These are phyloP conservation scores for Raffaelea ambrosiae DNA, from an alignment of 2,329 filamentous ascomycete genomes.

Conservation along the genomic window DNA sequence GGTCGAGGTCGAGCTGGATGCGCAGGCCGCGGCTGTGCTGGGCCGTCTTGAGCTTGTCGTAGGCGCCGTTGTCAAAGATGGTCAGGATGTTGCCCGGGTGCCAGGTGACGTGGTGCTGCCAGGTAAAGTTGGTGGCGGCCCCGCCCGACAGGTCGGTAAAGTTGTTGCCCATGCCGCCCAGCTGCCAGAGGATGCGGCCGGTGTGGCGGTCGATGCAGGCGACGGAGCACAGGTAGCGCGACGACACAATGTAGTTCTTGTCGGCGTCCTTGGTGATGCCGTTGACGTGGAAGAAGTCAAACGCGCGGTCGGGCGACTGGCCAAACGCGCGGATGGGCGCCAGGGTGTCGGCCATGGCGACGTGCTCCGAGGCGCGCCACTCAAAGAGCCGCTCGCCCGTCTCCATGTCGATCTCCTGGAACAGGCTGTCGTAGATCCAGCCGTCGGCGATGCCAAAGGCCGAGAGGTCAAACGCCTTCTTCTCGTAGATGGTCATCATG, in stretches of 20 bases:
- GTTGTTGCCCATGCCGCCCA: slow-evolving; percentile 39
- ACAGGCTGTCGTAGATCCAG: slow-evolving; percentile 23
- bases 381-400: slow-evolving; percentile 40
- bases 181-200: slow-evolving; percentile 42
- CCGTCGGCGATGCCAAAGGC: slow-evolving; percentile 27
- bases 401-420: slow-evolving; percentile 41
- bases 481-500: slow-evolving; percentile 45
- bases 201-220: slow-evolving; percentile 34
- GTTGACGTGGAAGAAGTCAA: slow-evolving; percentile 51
- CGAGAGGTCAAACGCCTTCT: slow-evolving; percentile 34
- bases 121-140: slow-evolving; percentile 32
- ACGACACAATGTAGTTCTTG: slow-evolving; percentile 47
- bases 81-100: slow-evolving; percentile 31
- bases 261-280: slow-evolving; percentile 40
- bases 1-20: slow-evolving; percentile 26
- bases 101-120: slow-evolving; percentile 38
- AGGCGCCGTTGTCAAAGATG: slow-evolving; percentile 39
- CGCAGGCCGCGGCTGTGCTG: slow-evolving; percentile 22
- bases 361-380: slow-evolving; percentile 31
- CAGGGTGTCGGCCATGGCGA: slow-evolving; percentile 13
- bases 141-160: slow-evolving; percentile 27
- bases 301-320: slow-evolving; percentile 24
- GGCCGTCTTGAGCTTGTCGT: slow-evolving; percentile 1
- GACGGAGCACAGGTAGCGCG: slow-evolving; percentile 38
- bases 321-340: slow-evolving; percentile 12